Evolutionary conservation across 140 eudicot species (phyloP), one percentile per base, ranked within the genome.

Genomic region (Bidens hawaiensis): DNA sequence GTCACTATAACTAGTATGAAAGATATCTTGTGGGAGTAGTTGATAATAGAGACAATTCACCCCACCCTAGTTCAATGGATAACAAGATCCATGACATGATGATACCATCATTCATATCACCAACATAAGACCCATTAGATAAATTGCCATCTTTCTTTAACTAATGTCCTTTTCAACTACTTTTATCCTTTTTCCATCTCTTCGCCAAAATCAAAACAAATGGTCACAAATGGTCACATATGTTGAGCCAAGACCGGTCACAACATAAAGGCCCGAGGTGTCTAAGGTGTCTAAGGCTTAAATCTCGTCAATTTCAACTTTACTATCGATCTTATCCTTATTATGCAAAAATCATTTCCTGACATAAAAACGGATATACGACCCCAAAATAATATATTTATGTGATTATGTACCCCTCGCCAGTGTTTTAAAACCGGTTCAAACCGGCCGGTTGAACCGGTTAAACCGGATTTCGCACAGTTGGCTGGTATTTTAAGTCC

Each of bases 31-130:
- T 27, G 49, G 64, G 64, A 27, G 64, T 43, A 4, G 66, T 72
- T 72, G 71, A 72, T 63, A 54, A 64, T 22, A 72, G 77, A 60
- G 71, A 72, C 66, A 30, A 45, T 31, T 53, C 65, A 62, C 55
- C 70, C 71, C 34, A 52, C 50, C 54, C 50, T 54, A 17, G 50
- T 67, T 25, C 18, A 50, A n/a, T 62, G 58, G 64, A 71, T 62
- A 58, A 62, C 49, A 53, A 10, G 64, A 41, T 46, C 52, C 61
- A 6, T 33, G 68, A 69, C 38, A 23, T 45, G 52, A 46, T 50
- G 52, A 46, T 50, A 26, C 56, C 67, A 69, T 71, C 33, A 15
- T 31, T 26, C 47, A 9, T 61, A 25, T 26, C 48, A 28, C 42
- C 64, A 42, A 53, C 27, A 42, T 22, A 17, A 47, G 62, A 46